Conservation (phyloP, 2,329 filamentous ascomycete species). For the Paracoccidioides lutzii region DNA sequence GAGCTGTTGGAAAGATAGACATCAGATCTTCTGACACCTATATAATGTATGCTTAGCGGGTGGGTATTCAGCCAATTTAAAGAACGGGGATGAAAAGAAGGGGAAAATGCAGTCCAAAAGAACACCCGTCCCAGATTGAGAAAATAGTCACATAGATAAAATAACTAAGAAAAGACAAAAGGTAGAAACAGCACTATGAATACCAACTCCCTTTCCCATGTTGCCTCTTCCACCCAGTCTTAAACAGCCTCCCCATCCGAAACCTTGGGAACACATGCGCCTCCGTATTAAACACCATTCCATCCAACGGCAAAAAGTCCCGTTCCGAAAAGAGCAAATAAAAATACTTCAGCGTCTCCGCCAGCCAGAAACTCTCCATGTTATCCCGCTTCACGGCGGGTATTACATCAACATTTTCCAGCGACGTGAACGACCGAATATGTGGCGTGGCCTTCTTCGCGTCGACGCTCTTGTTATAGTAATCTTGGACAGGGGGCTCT, state of each 20-base stretch:
- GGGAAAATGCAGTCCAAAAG: not conserved
- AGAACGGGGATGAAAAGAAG: not conserved
- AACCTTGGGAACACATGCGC: constrained; percentile 84
- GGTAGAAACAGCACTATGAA: constrained; percentile 19
- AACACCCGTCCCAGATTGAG: not conserved
- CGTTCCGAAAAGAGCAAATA: constrained; percentile 83
- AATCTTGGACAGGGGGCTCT: constrained; percentile 50
- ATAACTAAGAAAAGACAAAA: not conserved
- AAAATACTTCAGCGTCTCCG: constrained; percentile 95
- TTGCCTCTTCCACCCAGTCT: constrained; percentile 29
- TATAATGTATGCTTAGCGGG: not conserved
- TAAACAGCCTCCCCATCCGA: constrained; percentile 46
- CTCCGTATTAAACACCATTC: constrained; percentile 91
- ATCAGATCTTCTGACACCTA: not conserved
- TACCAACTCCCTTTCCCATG: constrained; percentile 28
- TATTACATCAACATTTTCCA: constrained; percentile 59
- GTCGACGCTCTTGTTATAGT: constrained; percentile 72
- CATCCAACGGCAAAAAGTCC: constrained; percentile 70
- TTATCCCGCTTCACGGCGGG: constrained; percentile 67
- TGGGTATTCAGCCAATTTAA: not conserved
- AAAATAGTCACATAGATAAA: not conserved
- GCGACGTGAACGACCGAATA: constrained; percentile 59
- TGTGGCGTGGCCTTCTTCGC: constrained; percentile 20
- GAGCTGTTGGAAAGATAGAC: not conserved
- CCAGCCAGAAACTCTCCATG: constrained; percentile 99